Conservation (phyloP, 768 basidiomycete genomes). For the Mycena floridula region DNA sequence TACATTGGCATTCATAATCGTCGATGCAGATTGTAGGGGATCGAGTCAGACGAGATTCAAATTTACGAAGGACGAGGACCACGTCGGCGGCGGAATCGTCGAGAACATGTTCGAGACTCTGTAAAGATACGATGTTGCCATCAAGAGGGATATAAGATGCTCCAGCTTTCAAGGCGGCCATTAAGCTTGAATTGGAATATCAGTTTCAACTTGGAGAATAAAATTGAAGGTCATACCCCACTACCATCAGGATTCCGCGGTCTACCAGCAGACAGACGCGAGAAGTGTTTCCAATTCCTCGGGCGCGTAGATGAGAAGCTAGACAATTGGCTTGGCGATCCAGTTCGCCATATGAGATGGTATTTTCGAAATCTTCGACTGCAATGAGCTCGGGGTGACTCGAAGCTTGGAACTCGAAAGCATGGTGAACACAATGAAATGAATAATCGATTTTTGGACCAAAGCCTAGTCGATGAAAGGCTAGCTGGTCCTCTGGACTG, state of each 20-base stretch:
- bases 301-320: constrained; percentile 33
- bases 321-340: constrained; percentile 42
- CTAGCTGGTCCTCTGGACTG: constrained; percentile 32
- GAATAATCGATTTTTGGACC: constrained; percentile 30
- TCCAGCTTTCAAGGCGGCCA: constrained; percentile 51
- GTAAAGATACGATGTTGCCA: constrained; percentile 50
- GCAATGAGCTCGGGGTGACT: constrained; percentile 36
- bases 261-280: constrained; percentile 51
- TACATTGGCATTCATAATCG: constrained; percentile 20
- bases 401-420: constrained; percentile 43
- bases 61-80: constrained; percentile 38
- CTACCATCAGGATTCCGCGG: constrained; percentile 46
- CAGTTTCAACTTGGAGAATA: too few species aligned
- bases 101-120: constrained; percentile 45
- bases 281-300: constrained; percentile 38
- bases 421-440: constrained; percentile 49
- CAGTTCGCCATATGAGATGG: constrained; percentile 46
- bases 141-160: constrained; percentile 57
- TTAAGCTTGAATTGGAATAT: too few species aligned
- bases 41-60: constrained; percentile 28
- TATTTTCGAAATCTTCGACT: constrained; percentile 40
- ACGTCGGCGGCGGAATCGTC: constrained; percentile 36
- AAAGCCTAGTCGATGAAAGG: constrained; percentile 40
- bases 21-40: constrained; percentile 27
- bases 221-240: too few species aligned